Evolutionary conservation across 345 rosid species (phyloP), one percentile per base, ranked within the genome.

Genomic region (Lumnitzera littorea): DNA sequence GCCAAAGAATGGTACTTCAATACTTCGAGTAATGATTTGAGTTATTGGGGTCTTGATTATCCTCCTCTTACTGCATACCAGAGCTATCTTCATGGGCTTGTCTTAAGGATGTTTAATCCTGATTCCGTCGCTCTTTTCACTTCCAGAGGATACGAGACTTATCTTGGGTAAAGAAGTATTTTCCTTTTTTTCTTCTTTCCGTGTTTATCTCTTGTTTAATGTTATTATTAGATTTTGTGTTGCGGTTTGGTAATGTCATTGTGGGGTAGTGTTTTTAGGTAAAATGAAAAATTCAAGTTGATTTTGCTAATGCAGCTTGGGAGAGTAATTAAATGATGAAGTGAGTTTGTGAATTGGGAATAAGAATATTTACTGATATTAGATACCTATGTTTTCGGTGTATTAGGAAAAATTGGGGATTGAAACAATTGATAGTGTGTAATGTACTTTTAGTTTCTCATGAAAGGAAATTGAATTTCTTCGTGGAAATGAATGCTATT

Each of bases 11-110:
- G 99, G 96, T 88, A 94, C 68, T 69, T 65, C 43, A 90, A 86
- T 56, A 69, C 84, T 70, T 86, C 84, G 17, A 16, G 15, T 70
- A 94, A 94, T 57, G 88, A 94, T 74, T 84, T 90, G 43, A 64
- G 72, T 74, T 94, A 88, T 65, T 91, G 96, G 99, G 99, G 99
- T 52, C 90, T 94, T 48, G 99, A 94, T 72, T 94, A 94, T 62
- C 99, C 97, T 72, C 97, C 99, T 24, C 82, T 94, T 49, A 90
- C 99, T 25, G 96, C 97, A 58, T 94, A 90, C 56, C 99, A 90
- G 74, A 90, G 99, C 75, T 88, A 83, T 67, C 23, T 84, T 69
- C 95, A 94, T 72, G 96, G 91, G 47, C 54, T 86, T 53, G 56
- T 91, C 46, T 86, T 94, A 56, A 71, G 74, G 74, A 62, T 58